These are phyloP conservation scores for Fusarium oxysporum DNA, from an alignment of 2,329 filamentous ascomycete genomes.

Conservation along the genomic window DNA sequence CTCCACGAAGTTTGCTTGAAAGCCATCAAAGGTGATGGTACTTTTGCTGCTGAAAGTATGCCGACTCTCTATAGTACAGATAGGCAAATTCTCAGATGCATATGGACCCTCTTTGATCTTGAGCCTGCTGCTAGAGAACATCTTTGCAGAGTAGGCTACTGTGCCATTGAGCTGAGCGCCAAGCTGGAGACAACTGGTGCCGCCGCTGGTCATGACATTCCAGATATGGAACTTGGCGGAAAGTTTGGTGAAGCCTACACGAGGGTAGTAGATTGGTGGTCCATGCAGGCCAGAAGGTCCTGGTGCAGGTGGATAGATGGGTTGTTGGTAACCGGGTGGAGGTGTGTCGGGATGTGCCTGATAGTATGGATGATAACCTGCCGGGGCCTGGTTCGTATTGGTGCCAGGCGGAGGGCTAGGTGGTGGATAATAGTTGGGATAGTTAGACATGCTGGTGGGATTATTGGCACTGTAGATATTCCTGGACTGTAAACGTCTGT, in stretches of 20 bases:
- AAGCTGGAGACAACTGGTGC: background rate
- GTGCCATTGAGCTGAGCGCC: background rate
- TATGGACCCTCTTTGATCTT: slow-evolving; percentile 7
- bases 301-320: background rate
- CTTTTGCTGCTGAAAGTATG: background rate
- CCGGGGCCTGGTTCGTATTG: too few relatives aligned
- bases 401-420: background rate
- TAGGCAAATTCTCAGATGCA: background rate
- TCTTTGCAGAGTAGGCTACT: slow-evolving; percentile 2
- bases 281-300: background rate
- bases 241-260: background rate
- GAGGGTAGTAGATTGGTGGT: background rate
- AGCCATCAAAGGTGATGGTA: background rate
- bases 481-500: background rate
- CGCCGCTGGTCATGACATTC: background rate
- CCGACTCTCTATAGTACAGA: slow-evolving; percentile 1
- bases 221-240: background rate
- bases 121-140: slow-evolving; percentile 10
- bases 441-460: background rate
- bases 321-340: background rate
- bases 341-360: background rate
- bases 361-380: background rate
- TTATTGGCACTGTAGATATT: background rate
- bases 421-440: background rate
- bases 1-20: background rate